These are phyloP conservation scores for Plectosphaerella sp. DNA, from an alignment of 2,329 filamentous ascomycete species.

Conservation along the genomic window DNA sequence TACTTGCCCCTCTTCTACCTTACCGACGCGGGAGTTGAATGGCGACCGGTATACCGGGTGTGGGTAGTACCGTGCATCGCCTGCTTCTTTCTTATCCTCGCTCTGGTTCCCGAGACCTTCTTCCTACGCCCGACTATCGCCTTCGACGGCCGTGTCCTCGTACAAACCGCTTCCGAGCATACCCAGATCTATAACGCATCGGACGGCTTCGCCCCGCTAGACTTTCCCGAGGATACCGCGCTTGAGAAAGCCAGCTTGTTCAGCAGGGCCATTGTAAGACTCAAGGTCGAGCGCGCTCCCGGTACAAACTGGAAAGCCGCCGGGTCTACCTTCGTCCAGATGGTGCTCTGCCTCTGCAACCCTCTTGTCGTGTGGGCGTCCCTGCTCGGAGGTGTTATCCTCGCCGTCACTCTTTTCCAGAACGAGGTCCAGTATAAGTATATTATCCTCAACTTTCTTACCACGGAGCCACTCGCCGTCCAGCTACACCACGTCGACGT, in stretches of 20 bases:
- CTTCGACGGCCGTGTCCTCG: constrained; percentile 31
- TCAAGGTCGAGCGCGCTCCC: constrained; percentile 6
- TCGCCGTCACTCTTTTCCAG: constrained; percentile 16
- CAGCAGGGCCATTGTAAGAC: not conserved
- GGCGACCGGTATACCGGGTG: constrained; percentile 25
- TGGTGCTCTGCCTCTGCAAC: constrained; percentile 17
- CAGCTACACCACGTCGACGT: constrained; percentile 3
- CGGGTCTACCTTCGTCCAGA: constrained; percentile 14
- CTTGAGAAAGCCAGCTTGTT: not conserved
- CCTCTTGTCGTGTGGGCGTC: constrained; percentile 20
- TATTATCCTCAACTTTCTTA: constrained; percentile 5
- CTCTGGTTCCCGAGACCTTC: constrained; percentile 31
- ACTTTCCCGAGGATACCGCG: not conserved
- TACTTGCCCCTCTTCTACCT: constrained; percentile 22
- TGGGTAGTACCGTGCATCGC: constrained; percentile 20
- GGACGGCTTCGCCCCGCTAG: constrained; percentile 14
- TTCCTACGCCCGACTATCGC: constrained; percentile 34
- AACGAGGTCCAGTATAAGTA: constrained; percentile 12
- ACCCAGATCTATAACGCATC: constrained; percentile 30
- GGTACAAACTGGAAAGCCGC: constrained; percentile 9
- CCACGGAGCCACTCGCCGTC: constrained; percentile 11
- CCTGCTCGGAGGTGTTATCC: constrained; percentile 18
- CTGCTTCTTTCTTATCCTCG: constrained; percentile 20
- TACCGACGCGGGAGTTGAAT: constrained; percentile 18
- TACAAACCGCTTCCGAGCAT: constrained; percentile 31